Conservation (phyloP, 2,329 filamentous ascomycete genomes). For the Aspergillus neoniger region DNA sequence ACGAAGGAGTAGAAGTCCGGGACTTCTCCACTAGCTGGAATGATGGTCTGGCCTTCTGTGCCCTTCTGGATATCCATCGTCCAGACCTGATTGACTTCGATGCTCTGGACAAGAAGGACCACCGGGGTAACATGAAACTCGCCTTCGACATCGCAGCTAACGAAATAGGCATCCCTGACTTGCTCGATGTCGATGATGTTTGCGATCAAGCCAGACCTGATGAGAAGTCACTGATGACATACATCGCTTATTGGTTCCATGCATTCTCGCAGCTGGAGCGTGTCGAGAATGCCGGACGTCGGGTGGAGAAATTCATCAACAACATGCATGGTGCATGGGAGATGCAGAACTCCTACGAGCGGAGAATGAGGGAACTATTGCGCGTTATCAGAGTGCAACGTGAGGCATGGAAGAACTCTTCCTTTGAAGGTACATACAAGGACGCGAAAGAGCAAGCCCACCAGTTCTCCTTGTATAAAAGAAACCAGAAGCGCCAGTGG, state of each 20-base stretch:
- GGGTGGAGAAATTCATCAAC: slow-evolving; percentile 97
- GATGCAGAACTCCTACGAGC: slow-evolving; percentile 96
- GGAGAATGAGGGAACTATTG: slow-evolving; percentile 81
- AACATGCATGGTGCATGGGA: slow-evolving; percentile 99
- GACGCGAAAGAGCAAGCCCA: slow-evolving; percentile 86
- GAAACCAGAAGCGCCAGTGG: slow-evolving; percentile 87
- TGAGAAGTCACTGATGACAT: slow-evolving; percentile 96
- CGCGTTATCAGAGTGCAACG: slow-evolving; percentile 72
- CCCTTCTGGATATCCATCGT: slow-evolving; percentile 91
- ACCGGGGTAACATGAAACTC: slow-evolving; percentile 94
- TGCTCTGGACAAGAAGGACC: slow-evolving; percentile 87
- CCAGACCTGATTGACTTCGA: slow-evolving; percentile 98
- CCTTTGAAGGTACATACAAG: slow-evolving; percentile 85
- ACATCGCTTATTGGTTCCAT: slow-evolving; percentile 99
- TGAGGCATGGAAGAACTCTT: slow-evolving; percentile 73
- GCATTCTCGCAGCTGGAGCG: slow-evolving; percentile 99
- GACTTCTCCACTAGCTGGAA: slow-evolving; percentile 98
- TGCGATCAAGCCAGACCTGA: slow-evolving; percentile 95
- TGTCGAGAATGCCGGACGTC: slow-evolving; percentile 92
- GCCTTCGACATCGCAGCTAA: slow-evolving; percentile 95
- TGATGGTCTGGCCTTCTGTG: slow-evolving; percentile 94
- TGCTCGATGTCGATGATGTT: slow-evolving; percentile 97
- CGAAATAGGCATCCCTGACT: slow-evolving; percentile 93
- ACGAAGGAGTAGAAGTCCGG: slow-evolving; percentile 91
- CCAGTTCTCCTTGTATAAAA: slow-evolving; percentile 86